A percentile compares a stretch with the other conserved stretches of the same genome.
phyloP scores from a whole-genome alignment of 768 basidiomycete species.

The Agrocybe praecox region DNA sequence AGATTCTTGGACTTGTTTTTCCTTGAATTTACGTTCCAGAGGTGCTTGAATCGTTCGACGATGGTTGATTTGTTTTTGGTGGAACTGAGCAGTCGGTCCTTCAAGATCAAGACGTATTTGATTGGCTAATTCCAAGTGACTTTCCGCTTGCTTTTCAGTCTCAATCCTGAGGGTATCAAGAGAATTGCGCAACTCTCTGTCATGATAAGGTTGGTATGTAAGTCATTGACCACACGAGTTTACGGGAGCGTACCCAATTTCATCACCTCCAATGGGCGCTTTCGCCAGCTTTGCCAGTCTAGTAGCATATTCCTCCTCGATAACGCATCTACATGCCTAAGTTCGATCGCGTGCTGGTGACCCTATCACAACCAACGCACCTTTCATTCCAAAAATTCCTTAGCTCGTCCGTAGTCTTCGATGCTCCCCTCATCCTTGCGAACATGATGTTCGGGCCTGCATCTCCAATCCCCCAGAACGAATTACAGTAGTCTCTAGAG shows the following conservation, averaged over 20 bases:
- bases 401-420: slow-evolving; percentile 87
- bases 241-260: slow-evolving; percentile 77
- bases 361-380: slow-evolving; percentile 44
- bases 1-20: slow-evolving; percentile 81
- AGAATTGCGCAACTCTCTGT: slow-evolving; percentile 78
- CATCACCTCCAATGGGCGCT: slow-evolving; percentile 76
- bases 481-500: slow-evolving; percentile 85
- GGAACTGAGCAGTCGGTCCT: slow-evolving; percentile 57
- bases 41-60: slow-evolving; percentile 67
- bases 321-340: slow-evolving; percentile 58
- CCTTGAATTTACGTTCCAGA: slow-evolving; percentile 89
- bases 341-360: slow-evolving; percentile 9
- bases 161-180: slow-evolving; percentile 81
- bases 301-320: slow-evolving; percentile 95
- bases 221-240: neutral
- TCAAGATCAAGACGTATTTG: slow-evolving; percentile 78
- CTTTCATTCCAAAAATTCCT: slow-evolving; percentile 91
- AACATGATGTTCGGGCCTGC: slow-evolving; percentile 88
- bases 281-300: slow-evolving; percentile 80
- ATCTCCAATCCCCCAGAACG: slow-evolving; percentile 91
- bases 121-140: slow-evolving; percentile 71
- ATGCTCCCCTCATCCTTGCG: slow-evolving; percentile 82
- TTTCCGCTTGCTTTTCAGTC: slow-evolving; percentile 77
- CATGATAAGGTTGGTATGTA: slow-evolving; percentile 1
- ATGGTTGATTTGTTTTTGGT: slow-evolving; percentile 66